phyloP scores from a whole-genome alignment of 441 rosid genomes.

The Erodium texanum region DNA sequence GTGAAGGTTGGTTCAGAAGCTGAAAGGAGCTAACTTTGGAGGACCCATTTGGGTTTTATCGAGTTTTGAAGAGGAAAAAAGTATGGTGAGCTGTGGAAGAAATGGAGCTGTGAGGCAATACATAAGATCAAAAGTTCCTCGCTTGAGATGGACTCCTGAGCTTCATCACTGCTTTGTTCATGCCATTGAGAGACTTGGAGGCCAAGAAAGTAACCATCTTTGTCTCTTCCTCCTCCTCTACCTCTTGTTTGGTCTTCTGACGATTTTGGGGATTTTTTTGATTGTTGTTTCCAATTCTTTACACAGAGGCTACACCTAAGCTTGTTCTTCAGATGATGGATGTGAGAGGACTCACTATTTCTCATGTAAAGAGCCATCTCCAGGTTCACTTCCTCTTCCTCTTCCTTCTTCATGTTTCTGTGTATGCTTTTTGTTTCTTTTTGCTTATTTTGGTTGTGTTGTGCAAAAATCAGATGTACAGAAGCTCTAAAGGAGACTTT shows the following conservation, averaged over 20 bases:
- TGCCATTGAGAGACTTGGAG: constrained; percentile 84
- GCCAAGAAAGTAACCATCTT: constrained; percentile 55
- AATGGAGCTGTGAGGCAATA: constrained; percentile 77
- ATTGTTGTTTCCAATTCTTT: neutral
- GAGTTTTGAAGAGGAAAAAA: neutral
- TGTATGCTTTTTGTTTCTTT: neutral
- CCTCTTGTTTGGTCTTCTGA: neutral
- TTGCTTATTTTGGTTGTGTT: neutral
- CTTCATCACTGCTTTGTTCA: constrained; percentile 81
- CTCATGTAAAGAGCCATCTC: constrained; percentile 97
- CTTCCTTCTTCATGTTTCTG: neutral
- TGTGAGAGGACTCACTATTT: constrained; percentile 90
- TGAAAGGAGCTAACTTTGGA: constrained; percentile 4
- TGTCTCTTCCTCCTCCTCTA: neutral
- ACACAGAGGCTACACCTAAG: constrained; percentile 84
- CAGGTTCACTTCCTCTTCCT: constrained; percentile 36
- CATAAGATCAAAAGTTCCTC: constrained; percentile 80
- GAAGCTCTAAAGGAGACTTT: constrained; percentile 61
- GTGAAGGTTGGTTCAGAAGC: neutral
- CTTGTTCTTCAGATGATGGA: constrained; percentile 93
- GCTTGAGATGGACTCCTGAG: constrained; percentile 94
- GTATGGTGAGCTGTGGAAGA: constrained; percentile 69
- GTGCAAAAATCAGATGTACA: constrained; percentile 46
- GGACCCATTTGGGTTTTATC: constrained; percentile 1
- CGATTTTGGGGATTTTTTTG: neutral